phyloP scores from a whole-genome alignment of 2,329 filamentous ascomycete species.

The Acrodontium crateriforme region DNA sequence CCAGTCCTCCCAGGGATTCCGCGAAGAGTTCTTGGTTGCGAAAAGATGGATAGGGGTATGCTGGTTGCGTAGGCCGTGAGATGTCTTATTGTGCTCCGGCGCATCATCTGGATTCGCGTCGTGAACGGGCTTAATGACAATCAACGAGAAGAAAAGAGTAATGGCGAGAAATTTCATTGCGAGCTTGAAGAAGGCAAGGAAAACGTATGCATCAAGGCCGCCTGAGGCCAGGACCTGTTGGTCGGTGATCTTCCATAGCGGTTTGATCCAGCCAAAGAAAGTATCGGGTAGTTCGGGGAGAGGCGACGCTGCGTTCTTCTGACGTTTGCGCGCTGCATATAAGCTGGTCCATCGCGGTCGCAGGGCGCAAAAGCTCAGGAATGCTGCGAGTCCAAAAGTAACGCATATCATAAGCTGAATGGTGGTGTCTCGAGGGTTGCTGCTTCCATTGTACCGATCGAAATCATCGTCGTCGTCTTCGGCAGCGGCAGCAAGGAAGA shows the following conservation, averaged over 20 bases:
- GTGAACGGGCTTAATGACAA: conserved; percentile 78
- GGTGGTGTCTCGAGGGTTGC: conserved; percentile 30
- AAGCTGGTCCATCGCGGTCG: conserved; percentile 84
- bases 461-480: conserved; percentile 14
- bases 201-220: conserved; percentile 90
- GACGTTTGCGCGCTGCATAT: conserved; percentile 77
- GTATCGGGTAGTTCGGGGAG: conserved; percentile 71
- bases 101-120: conserved; percentile 42
- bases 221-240: conserved; percentile 81
- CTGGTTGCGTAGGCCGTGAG: conserved; percentile 4
- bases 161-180: conserved; percentile 68
- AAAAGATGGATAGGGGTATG: conserved; percentile 6
- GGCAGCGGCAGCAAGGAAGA: conserved; percentile 1
- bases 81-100: conserved; percentile 11
- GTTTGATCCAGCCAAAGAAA: conserved; percentile 87
- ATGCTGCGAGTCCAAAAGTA: conserved; percentile 54
- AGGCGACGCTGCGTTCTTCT: conserved; percentile 47
- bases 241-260: conserved; percentile 71
- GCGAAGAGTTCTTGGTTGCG: background rate
- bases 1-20: conserved; percentile 3
- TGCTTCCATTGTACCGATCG: conserved; percentile 17
- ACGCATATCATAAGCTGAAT: conserved; percentile 61
- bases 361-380: conserved; percentile 65
- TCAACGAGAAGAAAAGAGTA: conserved; percentile 68
- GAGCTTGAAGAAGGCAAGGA: conserved; percentile 92